Evolutionary conservation across 2,329 filamentous ascomycete genomes (phyloP), one percentile per base, ranked within the genome.

Genomic region (Colletotrichum phormii): DNA sequence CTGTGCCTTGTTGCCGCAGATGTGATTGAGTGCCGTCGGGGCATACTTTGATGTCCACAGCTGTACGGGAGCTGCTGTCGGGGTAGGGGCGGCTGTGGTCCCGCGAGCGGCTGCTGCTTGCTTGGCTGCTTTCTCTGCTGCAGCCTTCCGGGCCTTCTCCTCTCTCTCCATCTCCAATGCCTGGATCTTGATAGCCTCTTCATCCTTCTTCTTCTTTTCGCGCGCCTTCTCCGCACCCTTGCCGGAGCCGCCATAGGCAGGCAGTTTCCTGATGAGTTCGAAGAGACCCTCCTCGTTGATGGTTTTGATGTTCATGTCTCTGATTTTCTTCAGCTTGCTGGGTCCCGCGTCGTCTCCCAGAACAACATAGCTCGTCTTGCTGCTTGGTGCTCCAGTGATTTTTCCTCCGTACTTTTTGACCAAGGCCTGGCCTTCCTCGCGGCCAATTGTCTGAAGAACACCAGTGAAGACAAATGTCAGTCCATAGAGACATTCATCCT

Each of bases 31-130:
- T 67, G 93, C 89, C 1, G 93, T 94, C 2, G 97, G 97, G 0
- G 97, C 97, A 82, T 99, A 98, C 78, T 98, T 98, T 57, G 93
- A 94, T 1, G 97, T 99, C 93, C 97, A 97, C 2, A 99, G 87
- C 76, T 94, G 91, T 66, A 82, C 82, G 1, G 78, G 79, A 0
- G 86, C 79, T 11, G 84, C 81, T n/a, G 83, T 76, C 35, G 87
- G 78, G 15, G 83, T 76, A 33, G 87, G 78, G 15, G 81, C 77
- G 58, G 83, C 79, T 4, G 83, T 71, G 58, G 80, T 79, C 55
- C 84, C 83, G 66, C 84, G 83, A 61, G 85, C 82, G 54, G 84
- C 86, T 61, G 85, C 84, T 63, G 84, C 82, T 77, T 89, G 88
- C 64, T 88, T 87, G 9, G 86, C 86, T 31, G 79, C 88, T 78